phyloP scores from a whole-genome alignment of 1,284 basidiomycete genomes.

The Naganishia sp. region DNA sequence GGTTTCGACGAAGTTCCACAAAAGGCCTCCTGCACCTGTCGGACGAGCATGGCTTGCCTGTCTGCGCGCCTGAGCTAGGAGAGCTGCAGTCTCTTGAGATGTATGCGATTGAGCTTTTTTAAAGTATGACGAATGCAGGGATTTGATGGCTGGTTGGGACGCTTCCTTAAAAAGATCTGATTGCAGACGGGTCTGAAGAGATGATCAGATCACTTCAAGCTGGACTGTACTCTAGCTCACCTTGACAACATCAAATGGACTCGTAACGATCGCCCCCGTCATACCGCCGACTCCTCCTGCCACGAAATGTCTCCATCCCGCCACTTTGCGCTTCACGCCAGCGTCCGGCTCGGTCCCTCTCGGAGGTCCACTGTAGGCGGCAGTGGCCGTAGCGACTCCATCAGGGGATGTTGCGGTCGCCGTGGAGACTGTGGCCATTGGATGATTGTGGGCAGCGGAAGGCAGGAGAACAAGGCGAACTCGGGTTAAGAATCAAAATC shows the following conservation, averaged over 20 bases:
- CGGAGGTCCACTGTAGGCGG: slow-evolving; percentile 27
- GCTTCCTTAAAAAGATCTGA: slow-evolving; percentile 76
- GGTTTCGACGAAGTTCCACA: slow-evolving; percentile 95
- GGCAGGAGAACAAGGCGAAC: neutral
- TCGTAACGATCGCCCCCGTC: slow-evolving; percentile 95
- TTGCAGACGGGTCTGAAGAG: slow-evolving; percentile 74
- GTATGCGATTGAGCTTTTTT: slow-evolving; percentile 21
- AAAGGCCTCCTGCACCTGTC: slow-evolving; percentile 59
- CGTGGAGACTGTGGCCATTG: slow-evolving; percentile 23
- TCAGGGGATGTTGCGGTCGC: slow-evolving; percentile 28
- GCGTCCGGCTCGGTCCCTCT: slow-evolving; percentile 1
- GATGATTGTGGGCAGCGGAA: neutral
- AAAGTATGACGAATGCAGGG: slow-evolving; percentile 25
- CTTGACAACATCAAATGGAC: slow-evolving; percentile 97
- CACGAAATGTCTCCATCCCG: slow-evolving; percentile 79
- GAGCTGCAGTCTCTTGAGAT: slow-evolving; percentile 23
- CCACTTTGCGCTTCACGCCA: slow-evolving; percentile 61
- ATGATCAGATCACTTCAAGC: neutral
- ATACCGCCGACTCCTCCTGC: slow-evolving; percentile 92
- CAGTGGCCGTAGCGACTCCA: slow-evolving; percentile 20
- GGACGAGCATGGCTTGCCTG: slow-evolving; percentile 35
- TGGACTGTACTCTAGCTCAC: slow-evolving; percentile 35
- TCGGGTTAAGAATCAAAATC: no score
- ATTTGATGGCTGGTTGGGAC: slow-evolving; percentile 26
- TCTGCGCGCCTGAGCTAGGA: slow-evolving; percentile 17